phyloP scores from a whole-genome alignment of 148 eudicot species.

The Camellia japonica region DNA sequence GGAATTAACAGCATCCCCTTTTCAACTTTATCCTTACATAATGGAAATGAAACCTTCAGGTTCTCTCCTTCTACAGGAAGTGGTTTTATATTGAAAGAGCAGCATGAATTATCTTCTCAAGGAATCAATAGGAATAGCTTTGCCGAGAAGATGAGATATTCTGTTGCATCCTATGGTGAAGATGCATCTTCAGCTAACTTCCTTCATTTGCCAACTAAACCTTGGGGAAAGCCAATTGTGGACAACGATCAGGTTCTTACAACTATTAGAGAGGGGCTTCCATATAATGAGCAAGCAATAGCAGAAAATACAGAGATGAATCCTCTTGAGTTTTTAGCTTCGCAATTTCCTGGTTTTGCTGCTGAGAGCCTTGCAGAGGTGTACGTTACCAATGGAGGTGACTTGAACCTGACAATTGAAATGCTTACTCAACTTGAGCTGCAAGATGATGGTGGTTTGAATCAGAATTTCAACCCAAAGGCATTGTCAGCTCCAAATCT shows the following conservation, averaged over 20 bases:
- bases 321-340: conserved; percentile 71
- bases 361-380: conserved; percentile 91
- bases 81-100: conserved; percentile 47
- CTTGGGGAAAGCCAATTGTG: conserved; percentile 59
- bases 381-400: conserved; percentile 77
- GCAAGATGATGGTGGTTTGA: conserved; percentile 80
- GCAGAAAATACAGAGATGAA: conserved; percentile 41
- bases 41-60: conserved; percentile 38
- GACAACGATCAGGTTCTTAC: conserved; percentile 45
- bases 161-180: conserved; percentile 45
- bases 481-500: conserved; percentile 74
- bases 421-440: conserved; percentile 98
- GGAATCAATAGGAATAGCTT: conserved; percentile 40
- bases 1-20: conserved; percentile 51
- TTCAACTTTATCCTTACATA: conserved; percentile 61
- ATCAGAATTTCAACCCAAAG: conserved; percentile 59
- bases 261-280: conserved; percentile 37
- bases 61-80: conserved; percentile 41
- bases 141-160: conserved; percentile 43
- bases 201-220: conserved; percentile 36
- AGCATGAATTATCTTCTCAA: conserved; percentile 39
- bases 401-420: conserved; percentile 77
- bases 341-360: conserved; percentile 93
- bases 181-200: conserved; percentile 47
- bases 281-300: conserved; percentile 40